Evolutionary conservation across 2,329 filamentous ascomycete species (phyloP).

Genomic region (Alternaria dauci): DNA sequence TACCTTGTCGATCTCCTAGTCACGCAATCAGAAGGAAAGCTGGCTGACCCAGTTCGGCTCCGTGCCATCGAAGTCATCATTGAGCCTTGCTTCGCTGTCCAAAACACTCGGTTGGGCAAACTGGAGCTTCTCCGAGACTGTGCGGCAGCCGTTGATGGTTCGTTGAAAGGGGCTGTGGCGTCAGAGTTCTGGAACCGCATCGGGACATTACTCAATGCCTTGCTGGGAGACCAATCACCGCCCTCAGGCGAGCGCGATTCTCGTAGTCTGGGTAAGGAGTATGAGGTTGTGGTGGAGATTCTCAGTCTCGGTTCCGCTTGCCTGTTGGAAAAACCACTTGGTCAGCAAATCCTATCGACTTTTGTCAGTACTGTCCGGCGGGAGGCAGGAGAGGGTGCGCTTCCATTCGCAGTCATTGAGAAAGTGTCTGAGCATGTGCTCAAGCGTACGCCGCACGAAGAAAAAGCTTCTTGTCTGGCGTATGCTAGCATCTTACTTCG

Average conservation of each 20-base stretch:
- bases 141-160: conserved; percentile 30
- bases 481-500: conserved; percentile 49
- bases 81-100: conserved; percentile 63
- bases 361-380: conserved; percentile 64
- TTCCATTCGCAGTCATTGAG: conserved; percentile 73
- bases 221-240: conserved; percentile 32
- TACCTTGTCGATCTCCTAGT: conserved; percentile 71
- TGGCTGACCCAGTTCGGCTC: conserved; percentile 51
- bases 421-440: conserved; percentile 65
- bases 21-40: conserved; percentile 49
- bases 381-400: conserved; percentile 73
- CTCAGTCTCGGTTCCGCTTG: conserved; percentile 66
- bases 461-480: conserved; percentile 27
- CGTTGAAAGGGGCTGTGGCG: conserved; percentile 30
- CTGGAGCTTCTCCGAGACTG: conserved; percentile 53
- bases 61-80: conserved; percentile 60
- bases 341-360: conserved; percentile 61
- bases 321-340: conserved; percentile 28
- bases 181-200: conserved; percentile 43
- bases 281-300: conserved; percentile 73
- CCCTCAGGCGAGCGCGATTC: conserved; percentile 36
- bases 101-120: conserved; percentile 46
- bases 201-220: conserved; percentile 29
- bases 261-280: conserved; percentile 69
- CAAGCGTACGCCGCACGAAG: conserved; percentile 27